Base-by-base conservation (phyloP, 495 filamentous ascomycete genomes). In the Sporormia fimetaria region DNA sequence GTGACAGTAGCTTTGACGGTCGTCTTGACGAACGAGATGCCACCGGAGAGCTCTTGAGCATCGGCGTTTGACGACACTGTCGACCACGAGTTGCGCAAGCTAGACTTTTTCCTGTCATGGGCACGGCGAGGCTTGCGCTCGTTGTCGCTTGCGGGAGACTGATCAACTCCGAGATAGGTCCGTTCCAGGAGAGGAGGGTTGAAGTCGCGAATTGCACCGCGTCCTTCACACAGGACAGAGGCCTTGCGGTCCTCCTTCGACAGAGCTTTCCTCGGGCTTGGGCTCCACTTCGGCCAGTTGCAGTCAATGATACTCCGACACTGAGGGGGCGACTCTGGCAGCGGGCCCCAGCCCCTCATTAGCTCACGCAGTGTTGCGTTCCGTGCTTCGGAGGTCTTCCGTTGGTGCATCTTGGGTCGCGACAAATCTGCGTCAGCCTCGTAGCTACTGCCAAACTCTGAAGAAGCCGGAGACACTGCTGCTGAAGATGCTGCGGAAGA, bases 341-440 rank as follows among this genome's bases (percentile, higher is more conserved):
- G 2, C 6, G 20, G 15, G 3, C 2, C 33, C 42, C 33, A 37
- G 6, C 12, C 6, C 10, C 16, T 20, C 7, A 44, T 44, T 6
- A 44, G 28, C 24, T 37, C 22, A 1, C 33, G 42, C 42, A 44
- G 37, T 6, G 24, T 24, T 27, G 26, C 33, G 24, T 44, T 44
- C 17, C 37, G 42, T 3, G 12, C 40, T 2, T 8, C 9, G 12
- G 40, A 43, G 16, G 21, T 20, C 4, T 43, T 43, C 8, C 31
- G 28, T 12, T 11, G 3, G 4, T 15, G 28, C n/a, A 15, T 15
- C n/a, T 12, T 15, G 10, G 10, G n/a, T 11, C 28, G 16, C n/a
- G n/a, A n/a, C n/a, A n/a, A n/a, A n/a, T n/a, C n/a, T n/a, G n/a
- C n/a, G n/a, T n/a, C n/a, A n/a, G n/a, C n/a, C n/a, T n/a, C n/a